phyloP scores from a whole-genome alignment of 306 rosid genomes.

The Quercus rubra region DNA sequence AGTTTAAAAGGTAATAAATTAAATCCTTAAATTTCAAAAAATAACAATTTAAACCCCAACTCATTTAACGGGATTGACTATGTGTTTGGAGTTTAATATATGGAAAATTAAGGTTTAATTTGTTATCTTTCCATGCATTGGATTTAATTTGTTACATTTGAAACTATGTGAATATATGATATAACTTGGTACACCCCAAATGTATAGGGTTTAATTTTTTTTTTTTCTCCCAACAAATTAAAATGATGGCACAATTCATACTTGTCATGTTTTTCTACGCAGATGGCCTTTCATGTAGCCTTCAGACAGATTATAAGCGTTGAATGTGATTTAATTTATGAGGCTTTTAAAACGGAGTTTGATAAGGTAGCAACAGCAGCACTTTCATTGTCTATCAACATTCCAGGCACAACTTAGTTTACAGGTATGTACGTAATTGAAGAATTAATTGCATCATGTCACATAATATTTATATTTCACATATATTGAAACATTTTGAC shows the following conservation, averaged over 20 bases:
- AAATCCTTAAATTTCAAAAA: no score
- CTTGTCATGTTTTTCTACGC: not conserved
- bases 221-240: not conserved
- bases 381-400: slow-evolving; percentile 62
- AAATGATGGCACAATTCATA: not conserved
- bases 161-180: no score
- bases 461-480: not conserved
- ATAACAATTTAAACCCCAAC: no score
- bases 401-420: slow-evolving; percentile 74
- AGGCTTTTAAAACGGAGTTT: slow-evolving; percentile 48
- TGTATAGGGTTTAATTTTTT: no score
- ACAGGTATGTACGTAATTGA: slow-evolving; percentile 37
- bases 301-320: slow-evolving; percentile 48
- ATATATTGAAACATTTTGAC: not conserved
- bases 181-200: no score
- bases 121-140: no score
- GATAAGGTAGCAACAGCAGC: slow-evolving; percentile 53
- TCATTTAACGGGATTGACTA: no score
- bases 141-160: no score
- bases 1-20: no score
- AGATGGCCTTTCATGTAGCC: slow-evolving; percentile 73
- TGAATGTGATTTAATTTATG: slow-evolving; percentile 40
- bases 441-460: not conserved
- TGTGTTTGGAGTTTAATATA: no score
- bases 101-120: no score